Evolutionary conservation across 192 early-diverging fungal genomes (phyloP).

Genomic region (Rhizophagus clarus): DNA sequence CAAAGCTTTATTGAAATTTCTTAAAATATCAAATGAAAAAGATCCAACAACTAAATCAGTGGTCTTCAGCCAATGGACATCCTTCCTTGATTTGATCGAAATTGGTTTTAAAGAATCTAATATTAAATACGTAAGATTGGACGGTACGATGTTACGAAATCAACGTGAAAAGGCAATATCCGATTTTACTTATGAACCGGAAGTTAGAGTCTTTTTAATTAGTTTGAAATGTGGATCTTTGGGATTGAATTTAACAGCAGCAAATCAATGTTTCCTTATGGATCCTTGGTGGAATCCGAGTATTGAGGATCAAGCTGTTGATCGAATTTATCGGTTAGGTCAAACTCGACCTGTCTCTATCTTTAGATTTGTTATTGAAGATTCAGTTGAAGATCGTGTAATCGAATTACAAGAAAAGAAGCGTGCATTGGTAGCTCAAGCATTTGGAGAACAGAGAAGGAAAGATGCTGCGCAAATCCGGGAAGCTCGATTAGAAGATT

Average conservation of each 20-base stretch:
- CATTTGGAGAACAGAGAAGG: slow-evolving; percentile 37
- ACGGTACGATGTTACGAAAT: slow-evolving; percentile 45
- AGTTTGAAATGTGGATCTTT: slow-evolving; percentile 70
- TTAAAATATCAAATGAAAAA: slow-evolving; percentile 32
- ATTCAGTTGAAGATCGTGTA: slow-evolving; percentile 74
- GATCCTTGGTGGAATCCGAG: slow-evolving; percentile 86
- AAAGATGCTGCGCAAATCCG: neutral
- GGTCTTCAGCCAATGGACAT: slow-evolving; percentile 94
- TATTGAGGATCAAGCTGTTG: slow-evolving; percentile 53
- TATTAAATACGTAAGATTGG: slow-evolving; percentile 66
- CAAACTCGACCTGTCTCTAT: slow-evolving; percentile 64
- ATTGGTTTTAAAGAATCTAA: slow-evolving; percentile 52
- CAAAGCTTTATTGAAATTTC: slow-evolving; percentile 46
- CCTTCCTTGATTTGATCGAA: slow-evolving; percentile 77
- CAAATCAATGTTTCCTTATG: slow-evolving; percentile 68
- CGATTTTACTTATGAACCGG: slow-evolving; percentile 43
- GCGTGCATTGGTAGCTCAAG: slow-evolving; percentile 40
- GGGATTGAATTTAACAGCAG: slow-evolving; percentile 68
- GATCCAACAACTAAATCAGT: slow-evolving; percentile 69
- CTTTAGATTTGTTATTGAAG: slow-evolving; percentile 59
- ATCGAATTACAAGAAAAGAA: slow-evolving; percentile 66
- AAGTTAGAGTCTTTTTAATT: slow-evolving; percentile 54
- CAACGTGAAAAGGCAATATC: slow-evolving; percentile 43
- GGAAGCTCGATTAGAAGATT: neutral
- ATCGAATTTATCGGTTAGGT: slow-evolving; percentile 74